Evolutionary conservation across 148 eudicot genomes (phyloP).

Genomic region (Amaranthus hypochondriacus): DNA sequence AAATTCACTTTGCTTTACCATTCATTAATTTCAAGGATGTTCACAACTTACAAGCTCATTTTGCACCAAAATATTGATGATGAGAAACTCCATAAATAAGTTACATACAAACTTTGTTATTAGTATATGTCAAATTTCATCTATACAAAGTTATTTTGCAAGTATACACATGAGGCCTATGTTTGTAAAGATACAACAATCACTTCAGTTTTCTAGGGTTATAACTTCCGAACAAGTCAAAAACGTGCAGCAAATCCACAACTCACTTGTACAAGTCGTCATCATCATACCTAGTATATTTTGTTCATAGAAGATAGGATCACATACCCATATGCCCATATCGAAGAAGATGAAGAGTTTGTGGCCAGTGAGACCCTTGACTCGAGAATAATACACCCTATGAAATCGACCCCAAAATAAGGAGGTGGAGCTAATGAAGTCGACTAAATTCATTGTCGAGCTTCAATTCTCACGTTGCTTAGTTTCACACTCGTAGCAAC

Average conservation of each 20-base stretch:
- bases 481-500: conserved; percentile 37
- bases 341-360: too few relatives aligned
- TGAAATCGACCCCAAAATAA: too few relatives aligned
- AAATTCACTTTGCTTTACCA: too few relatives aligned
- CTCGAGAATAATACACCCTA: not conserved
- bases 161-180: not conserved
- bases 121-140: not conserved
- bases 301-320: conserved; percentile 6
- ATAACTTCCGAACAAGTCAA: conserved; percentile 12
- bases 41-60: too few relatives aligned
- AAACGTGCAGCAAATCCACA: not conserved
- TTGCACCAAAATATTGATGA: too few relatives aligned
- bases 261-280: conserved; percentile 11
- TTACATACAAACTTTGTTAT: conserved; percentile 5
- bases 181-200: not conserved
- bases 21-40: too few relatives aligned
- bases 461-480: conserved; percentile 46
- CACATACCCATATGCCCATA: conserved; percentile 1
- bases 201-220: not conserved
- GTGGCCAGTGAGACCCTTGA: too few relatives aligned
- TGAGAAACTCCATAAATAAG: too few relatives aligned
- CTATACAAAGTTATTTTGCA: conserved; percentile 6
- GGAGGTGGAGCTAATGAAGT: not conserved
- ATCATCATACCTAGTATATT: not conserved
- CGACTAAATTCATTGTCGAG: conserved; percentile 44